These are phyloP conservation scores for Lumnitzera littorea DNA, from an alignment of 345 rosid genomes.

Conservation along the genomic window DNA sequence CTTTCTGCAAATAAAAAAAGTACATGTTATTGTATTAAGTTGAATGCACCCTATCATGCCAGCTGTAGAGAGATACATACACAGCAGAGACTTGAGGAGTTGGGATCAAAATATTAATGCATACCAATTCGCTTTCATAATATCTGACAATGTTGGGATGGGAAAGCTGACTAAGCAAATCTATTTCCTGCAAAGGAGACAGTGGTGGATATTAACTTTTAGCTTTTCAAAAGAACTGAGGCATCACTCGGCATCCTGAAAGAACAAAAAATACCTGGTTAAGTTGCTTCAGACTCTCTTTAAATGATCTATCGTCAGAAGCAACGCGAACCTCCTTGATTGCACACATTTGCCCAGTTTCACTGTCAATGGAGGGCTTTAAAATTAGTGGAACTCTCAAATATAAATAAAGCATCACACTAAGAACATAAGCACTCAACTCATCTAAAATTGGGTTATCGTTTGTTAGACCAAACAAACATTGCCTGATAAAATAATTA, in stretches of 20 bases:
- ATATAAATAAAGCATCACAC: background rate
- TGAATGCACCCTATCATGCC: background rate
- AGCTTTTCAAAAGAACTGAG: background rate
- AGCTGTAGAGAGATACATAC: too few relatives aligned
- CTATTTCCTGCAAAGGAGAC: conserved; percentile 8
- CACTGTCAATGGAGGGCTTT: background rate
- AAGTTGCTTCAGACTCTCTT: conserved; percentile 10
- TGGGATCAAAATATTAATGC: background rate
- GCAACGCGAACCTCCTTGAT: conserved; percentile 8
- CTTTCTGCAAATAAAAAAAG: conserved; percentile 2
- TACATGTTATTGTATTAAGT: background rate
- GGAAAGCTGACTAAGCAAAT: conserved; percentile 14
- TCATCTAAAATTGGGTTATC: background rate
- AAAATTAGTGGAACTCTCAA: background rate
- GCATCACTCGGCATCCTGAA: background rate
- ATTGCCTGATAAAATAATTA: too few relatives aligned
- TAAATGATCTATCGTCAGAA: conserved; percentile 8
- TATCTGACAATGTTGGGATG: conserved; percentile 17
- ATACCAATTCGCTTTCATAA: conserved; percentile 13
- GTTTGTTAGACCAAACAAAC: too few relatives aligned
- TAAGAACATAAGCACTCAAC: background rate
- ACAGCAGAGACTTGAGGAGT: background rate
- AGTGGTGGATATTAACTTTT: background rate
- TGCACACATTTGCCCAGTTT: conserved; percentile 8
- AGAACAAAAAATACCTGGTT: conserved; percentile 3